Base-by-base conservation (phyloP, 768 basidiomycete genomes). In the Macrocybe gigantea region DNA sequence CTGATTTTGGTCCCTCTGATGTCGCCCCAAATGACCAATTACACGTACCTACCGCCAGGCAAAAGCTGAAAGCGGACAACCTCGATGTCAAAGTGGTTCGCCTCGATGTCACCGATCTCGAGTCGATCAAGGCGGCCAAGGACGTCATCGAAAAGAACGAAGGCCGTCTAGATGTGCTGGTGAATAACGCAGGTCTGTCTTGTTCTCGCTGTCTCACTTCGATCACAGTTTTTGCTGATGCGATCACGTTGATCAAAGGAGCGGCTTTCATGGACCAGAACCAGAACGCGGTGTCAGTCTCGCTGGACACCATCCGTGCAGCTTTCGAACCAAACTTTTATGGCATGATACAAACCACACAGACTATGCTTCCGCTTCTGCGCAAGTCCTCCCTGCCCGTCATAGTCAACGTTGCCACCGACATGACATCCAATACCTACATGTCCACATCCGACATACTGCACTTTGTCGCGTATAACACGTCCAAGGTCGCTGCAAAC, bases 401-500 rank as follows among this genome's bases (percentile, higher is more conserved):
- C 12, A 71, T 75, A 45, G 48, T 74, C 47, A 69, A 72, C 45
- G 71, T 77, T 15, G 58, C 60, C 30, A 64, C 64, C 10, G 72
- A 73, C 57, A 72, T 77, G 71, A 68, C 71, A 1, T 75, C 73
- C 14, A 77, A 74, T 56, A 46, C 60, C 1, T 47, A 48, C 38
- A 67, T 69, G 55, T 64, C 73, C 6, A 49, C 54, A 14, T 60
- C 63, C 3, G 53, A 67, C 30, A 10, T 36, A 15, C 50, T 68
- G 10, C 69, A 73, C 54, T 45, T 64, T 14, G 64, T 68, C 29
- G 73, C 73, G 6, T 87, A 86, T 59, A 85, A 85, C 54, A 80
- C 83, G 1, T 82, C 79, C 51, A 87, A 87, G 65, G 83, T 79
- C 0, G 86, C 85, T 6, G 79, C 78, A 0, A 79, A 82, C 40